phyloP scores from a whole-genome alignment of 1,139 yeast species.

The Debaryomyces nepalensis region DNA sequence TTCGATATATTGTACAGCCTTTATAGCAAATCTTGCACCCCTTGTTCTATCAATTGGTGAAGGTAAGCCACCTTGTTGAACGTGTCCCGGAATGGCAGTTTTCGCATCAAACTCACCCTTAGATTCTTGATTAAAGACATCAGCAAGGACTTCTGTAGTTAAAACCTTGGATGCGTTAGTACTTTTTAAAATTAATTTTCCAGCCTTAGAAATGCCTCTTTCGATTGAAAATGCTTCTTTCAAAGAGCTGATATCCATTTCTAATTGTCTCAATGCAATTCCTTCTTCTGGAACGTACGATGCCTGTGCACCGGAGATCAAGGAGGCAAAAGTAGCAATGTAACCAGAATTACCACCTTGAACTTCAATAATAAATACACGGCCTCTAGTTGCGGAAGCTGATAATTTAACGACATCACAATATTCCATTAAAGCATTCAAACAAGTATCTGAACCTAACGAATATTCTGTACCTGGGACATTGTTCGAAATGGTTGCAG shows the following conservation, averaged over 20 bases:
- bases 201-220: constrained; percentile 67
- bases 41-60: constrained; percentile 93
- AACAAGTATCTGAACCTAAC: constrained; percentile 77
- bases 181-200: constrained; percentile 83
- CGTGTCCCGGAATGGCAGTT: constrained; percentile 97
- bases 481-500: constrained; percentile 83
- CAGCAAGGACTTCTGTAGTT: constrained; percentile 79
- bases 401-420: constrained; percentile 81
- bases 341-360: constrained; percentile 87
- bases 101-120: constrained; percentile 82
- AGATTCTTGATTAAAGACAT: constrained; percentile 79
- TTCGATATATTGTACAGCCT: constrained; percentile 87
- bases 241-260: constrained; percentile 63
- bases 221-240: constrained; percentile 61
- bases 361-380: constrained; percentile 82
- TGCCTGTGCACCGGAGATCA: constrained; percentile 75
- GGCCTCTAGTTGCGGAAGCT: constrained; percentile 77
- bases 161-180: constrained; percentile 84
- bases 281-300: constrained; percentile 79
- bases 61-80: constrained; percentile 97
- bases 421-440: constrained; percentile 72
- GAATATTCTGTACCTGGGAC: constrained; percentile 87
- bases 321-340: constrained; percentile 70
- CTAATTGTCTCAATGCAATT: constrained; percentile 58
- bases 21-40: constrained; percentile 88